Evolutionary conservation across 805 yeast genomes (phyloP).

Genomic region (Metschnikowia koreensis): DNA sequence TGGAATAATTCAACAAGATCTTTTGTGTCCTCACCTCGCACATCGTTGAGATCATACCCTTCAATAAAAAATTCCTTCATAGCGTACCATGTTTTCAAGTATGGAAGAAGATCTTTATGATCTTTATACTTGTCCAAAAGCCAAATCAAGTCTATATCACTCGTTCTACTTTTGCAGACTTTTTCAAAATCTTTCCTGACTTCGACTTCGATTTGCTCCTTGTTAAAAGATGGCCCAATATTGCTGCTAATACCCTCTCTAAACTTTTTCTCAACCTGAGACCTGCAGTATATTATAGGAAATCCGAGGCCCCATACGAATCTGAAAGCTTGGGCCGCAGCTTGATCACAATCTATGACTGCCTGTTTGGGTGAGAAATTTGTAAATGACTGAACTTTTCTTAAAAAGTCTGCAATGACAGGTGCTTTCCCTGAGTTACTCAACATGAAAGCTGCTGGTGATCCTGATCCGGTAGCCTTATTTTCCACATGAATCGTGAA

Average conservation of each 20-base stretch:
- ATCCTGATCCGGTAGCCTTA: background rate
- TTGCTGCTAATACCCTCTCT: background rate
- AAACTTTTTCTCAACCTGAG: background rate
- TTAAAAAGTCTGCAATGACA: background rate
- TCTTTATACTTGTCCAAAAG: background rate
- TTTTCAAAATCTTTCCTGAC: background rate
- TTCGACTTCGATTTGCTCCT: background rate
- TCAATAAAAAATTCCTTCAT: background rate
- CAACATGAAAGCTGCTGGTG: constrained; percentile 1
- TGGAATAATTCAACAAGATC: background rate
- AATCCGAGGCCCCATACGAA: background rate
- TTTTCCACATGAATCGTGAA: background rate
- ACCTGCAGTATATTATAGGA: background rate
- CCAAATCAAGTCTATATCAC: too few species aligned
- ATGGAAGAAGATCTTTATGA: background rate
- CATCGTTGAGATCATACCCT: background rate
- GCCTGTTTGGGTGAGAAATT: background rate
- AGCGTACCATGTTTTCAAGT: background rate
- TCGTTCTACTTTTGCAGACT: background rate
- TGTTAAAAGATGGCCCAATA: background rate
- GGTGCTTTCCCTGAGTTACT: background rate
- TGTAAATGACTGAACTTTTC: background rate
- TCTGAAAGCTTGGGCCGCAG: background rate
- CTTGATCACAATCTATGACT: background rate
- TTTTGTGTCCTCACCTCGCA: background rate